phyloP scores from a whole-genome alignment of 2,329 filamentous ascomycete species.

The Orbilia oligospora region DNA sequence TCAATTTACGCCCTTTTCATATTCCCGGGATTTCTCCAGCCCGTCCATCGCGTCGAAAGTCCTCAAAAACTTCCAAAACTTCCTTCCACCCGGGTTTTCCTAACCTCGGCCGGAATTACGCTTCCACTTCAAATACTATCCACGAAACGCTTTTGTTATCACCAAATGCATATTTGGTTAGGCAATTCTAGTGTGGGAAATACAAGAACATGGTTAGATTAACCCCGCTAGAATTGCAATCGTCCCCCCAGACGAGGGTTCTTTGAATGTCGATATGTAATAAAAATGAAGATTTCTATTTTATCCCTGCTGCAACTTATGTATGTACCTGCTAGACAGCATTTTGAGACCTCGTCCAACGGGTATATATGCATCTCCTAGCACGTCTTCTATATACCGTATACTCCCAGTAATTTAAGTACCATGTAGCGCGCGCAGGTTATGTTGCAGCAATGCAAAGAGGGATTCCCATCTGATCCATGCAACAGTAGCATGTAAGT shows the following conservation, averaged over 20 bases:
- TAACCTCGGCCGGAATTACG: conserved; percentile 25
- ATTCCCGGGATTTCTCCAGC: neutral
- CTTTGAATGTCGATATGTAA: neutral
- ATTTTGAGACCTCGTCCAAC: neutral
- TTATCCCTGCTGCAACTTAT: neutral
- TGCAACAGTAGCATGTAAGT: neutral
- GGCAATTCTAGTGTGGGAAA: conserved; percentile 23
- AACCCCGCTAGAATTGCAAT: neutral
- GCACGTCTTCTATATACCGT: neutral
- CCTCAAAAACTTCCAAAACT: neutral
- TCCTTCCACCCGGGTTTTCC: conserved; percentile 18
- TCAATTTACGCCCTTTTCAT: neutral
- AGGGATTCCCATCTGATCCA: neutral
- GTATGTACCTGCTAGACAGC: conserved; percentile 2
- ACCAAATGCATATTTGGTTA: too few relatives aligned
- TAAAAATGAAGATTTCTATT: neutral
- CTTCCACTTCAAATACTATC: neutral
- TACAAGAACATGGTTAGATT: neutral
- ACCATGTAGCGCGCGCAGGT: too few relatives aligned
- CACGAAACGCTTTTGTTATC: too few relatives aligned
- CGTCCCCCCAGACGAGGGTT: neutral
- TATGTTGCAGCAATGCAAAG: too few relatives aligned
- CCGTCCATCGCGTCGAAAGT: neutral
- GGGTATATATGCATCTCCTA: conserved; percentile 6
- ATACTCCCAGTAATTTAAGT: too few relatives aligned